These are phyloP conservation scores for Skeletonema menzelii DNA, from an alignment of 108 stramenopile species.

Conservation along the genomic window DNA sequence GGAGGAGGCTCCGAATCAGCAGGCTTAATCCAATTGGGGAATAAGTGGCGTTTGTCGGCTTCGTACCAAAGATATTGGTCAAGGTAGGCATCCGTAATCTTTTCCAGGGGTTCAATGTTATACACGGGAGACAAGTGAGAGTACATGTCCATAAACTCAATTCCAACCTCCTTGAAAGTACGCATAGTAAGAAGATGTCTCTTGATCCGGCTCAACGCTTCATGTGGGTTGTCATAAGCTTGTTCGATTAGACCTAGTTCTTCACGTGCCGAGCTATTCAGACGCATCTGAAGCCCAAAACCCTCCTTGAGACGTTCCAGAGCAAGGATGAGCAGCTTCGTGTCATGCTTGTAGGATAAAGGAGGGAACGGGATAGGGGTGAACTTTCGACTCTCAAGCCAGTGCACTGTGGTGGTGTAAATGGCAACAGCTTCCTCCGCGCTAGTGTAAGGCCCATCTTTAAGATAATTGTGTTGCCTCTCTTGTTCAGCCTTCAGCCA, in stretches of 20 bases:
- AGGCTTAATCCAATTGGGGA: constrained; percentile 98
- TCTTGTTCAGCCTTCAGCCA: constrained; percentile 99
- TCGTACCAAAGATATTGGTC: constrained; percentile 99
- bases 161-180: constrained; percentile 99
- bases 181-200: constrained; percentile 97
- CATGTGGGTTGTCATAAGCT: constrained; percentile 99
- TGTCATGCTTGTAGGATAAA: constrained; percentile 99
- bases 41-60: constrained; percentile 96
- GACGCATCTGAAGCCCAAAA: constrained; percentile 89
- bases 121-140: constrained; percentile 97
- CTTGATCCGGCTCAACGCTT: constrained; percentile 98
- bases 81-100: constrained; percentile 99
- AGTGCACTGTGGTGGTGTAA: constrained; percentile 99
- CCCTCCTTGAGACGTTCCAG: constrained; percentile 99
- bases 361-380: constrained; percentile 99
- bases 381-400: constrained; percentile 99
- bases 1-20: constrained; percentile 99
- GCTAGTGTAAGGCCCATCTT: constrained; percentile 97
- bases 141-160: constrained; percentile 99
- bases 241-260: constrained; percentile 98
- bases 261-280: constrained; percentile 96
- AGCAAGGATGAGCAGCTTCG: constrained; percentile 98
- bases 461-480: constrained; percentile 99
- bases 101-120: constrained; percentile 97
- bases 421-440: constrained; percentile 99